Percentiles rank a stretch among this genome's conserved stretches.
These are phyloP conservation scores for Tricholoma matsutake DNA, from an alignment of 768 basidiomycete genomes.

Conservation along the genomic window DNA sequence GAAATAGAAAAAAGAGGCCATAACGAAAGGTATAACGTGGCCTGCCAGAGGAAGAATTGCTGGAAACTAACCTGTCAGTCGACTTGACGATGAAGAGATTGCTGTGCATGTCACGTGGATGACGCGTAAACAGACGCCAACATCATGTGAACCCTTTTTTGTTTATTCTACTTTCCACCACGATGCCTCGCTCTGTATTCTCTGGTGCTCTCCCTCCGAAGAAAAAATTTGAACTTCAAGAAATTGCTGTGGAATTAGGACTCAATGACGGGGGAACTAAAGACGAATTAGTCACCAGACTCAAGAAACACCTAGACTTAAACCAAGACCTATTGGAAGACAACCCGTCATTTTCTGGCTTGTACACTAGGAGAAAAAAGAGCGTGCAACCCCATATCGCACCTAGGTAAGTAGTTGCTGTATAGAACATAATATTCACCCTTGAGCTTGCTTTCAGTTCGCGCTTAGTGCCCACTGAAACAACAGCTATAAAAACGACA, in stretches of 20 bases:
- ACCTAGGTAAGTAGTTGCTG: slow-evolving; percentile 1
- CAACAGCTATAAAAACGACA: neutral
- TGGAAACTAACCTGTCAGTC: neutral
- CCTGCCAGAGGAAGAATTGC: slow-evolving; percentile 8
- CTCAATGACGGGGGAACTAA: slow-evolving; percentile 57
- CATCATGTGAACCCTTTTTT: slow-evolving; percentile 20
- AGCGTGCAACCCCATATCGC: slow-evolving; percentile 38
- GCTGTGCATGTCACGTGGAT: slow-evolving; percentile 30
- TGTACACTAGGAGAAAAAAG: slow-evolving; percentile 43
- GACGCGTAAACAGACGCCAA: slow-evolving; percentile 23
- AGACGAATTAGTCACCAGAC: slow-evolving; percentile 58
- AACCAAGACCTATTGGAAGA: slow-evolving; percentile 55
- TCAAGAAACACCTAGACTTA: slow-evolving; percentile 58
- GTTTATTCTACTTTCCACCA: slow-evolving; percentile 24
- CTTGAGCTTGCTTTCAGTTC: slow-evolving; percentile 3
- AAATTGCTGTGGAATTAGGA: slow-evolving; percentile 52
- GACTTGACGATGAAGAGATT: no score
- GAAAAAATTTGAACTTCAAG: slow-evolving; percentile 66
- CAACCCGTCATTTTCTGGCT: slow-evolving; percentile 53
- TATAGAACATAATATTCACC: neutral
- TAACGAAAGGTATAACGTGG: slow-evolving; percentile 7
- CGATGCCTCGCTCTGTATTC: slow-evolving; percentile 44
- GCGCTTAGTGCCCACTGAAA: neutral
- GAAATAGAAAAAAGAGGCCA: slow-evolving; percentile 30
- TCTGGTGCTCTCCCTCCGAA: slow-evolving; percentile 58